Base-by-base conservation (phyloP, 2,329 filamentous ascomycete species). In the Neopestalotiopsis sp. region DNA sequence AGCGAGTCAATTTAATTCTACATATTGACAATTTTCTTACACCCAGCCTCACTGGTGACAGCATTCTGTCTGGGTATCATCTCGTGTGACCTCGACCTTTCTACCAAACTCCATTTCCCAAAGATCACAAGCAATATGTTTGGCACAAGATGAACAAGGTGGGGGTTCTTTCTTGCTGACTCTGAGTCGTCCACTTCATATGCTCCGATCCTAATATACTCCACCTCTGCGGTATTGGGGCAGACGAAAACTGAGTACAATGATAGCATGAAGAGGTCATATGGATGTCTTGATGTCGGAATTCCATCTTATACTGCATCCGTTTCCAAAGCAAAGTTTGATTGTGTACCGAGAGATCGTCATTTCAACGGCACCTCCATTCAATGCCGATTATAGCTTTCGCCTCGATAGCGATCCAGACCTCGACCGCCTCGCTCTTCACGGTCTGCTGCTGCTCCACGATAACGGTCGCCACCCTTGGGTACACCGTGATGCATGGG, bases 401-500 rank as follows among this genome's bases (percentile, higher is more conserved):
- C 68, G 53, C 72, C 69, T 61, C 69, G 71, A 28, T 71, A 70
- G 17, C 69, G 68, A 32, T 72, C 70, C 30, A 68, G 68, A 66
- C 69, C 73, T 71, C 73, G 45, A 10, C 73, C 71, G 34, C 59
- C 59, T 38, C 59, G 28, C 28, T 73, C 72, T n/a, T 73, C 68
- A 30, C 72, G 71, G 17, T 73, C 68, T 14, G 3, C 72, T 64
- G 70, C 73, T 2, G 73, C 65, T 12, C 75, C 77, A 24, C 77
- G 75, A 70, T 79, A 79, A 40, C 77, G 72, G 49, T 79, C 77
- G 17, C 77, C 77, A n/a, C 77, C 77, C 71, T 74, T 70, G 12
- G 77, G 77, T 2, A 79, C 75, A 30, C 77, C 77, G 49, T 78
- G 76, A 63, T 73, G 70, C 64, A 75, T 73, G 6, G 74, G 73